Conservation (phyloP, 2,329 filamentous ascomycete genomes). For the Ascochyta fabae region DNA sequence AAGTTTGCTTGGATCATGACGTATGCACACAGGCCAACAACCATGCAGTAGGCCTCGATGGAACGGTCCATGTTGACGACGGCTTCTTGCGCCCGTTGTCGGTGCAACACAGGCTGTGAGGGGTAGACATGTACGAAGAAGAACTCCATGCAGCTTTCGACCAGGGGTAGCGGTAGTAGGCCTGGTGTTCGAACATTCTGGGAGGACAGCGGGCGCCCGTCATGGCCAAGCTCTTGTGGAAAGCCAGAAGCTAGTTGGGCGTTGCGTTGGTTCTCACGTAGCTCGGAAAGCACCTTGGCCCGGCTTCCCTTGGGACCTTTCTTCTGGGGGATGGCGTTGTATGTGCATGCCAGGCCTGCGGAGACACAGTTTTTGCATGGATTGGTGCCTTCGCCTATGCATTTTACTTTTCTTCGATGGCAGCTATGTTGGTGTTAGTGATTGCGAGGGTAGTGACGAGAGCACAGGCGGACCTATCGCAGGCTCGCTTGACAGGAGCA, state of each 20-base stretch:
- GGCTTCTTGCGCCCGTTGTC: slow-evolving; percentile 58
- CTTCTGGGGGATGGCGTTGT: slow-evolving; percentile 69
- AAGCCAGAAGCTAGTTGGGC: slow-evolving; percentile 53
- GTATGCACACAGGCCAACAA: slow-evolving; percentile 59
- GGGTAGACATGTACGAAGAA: slow-evolving; percentile 69
- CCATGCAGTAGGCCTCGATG: slow-evolving; percentile 64
- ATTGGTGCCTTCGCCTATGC: slow-evolving; percentile 56
- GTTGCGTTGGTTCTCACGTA: slow-evolving; percentile 60
- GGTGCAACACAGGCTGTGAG: slow-evolving; percentile 67
- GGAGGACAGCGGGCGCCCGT: slow-evolving; percentile 51
- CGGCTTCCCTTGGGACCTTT: slow-evolving; percentile 68
- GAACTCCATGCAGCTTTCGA: slow-evolving; percentile 63
- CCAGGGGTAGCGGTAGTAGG: slow-evolving; percentile 58
- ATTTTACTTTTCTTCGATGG: slow-evolving; percentile 59
- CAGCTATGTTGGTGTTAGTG: slow-evolving; percentile 44
- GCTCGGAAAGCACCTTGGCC: slow-evolving; percentile 68
- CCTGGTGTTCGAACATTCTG: slow-evolving; percentile 56
- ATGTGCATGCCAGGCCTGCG: slow-evolving; percentile 67
- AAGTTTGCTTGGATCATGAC: slow-evolving; percentile 59
- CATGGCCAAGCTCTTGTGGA: slow-evolving; percentile 47
- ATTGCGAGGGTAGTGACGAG: slow-evolving; percentile 6
- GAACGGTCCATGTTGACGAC: slow-evolving; percentile 59
- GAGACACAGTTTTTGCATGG: slow-evolving; percentile 68
- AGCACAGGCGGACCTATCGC: slow-evolving; percentile 49
- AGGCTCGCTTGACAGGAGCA: slow-evolving; percentile 51